Evolutionary conservation across 2,329 filamentous ascomycete genomes (phyloP).

Genomic region (Thelonectria olida): DNA sequence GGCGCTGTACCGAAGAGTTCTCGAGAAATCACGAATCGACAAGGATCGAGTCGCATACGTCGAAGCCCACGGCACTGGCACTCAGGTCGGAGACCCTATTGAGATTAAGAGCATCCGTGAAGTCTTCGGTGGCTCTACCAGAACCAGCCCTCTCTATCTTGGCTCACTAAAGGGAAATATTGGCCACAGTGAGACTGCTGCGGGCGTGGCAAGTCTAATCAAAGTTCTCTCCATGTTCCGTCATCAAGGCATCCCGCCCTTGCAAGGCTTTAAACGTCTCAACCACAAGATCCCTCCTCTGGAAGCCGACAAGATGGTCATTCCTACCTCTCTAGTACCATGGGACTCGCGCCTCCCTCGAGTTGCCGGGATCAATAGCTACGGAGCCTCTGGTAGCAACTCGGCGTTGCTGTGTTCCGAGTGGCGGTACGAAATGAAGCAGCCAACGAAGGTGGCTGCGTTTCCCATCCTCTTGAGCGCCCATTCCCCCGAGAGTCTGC

Average conservation of each 20-base stretch:
- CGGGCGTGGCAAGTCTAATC: conserved; percentile 42
- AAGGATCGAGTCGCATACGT: conserved; percentile 43
- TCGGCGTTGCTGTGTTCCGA: conserved; percentile 39
- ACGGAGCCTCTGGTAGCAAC: conserved; percentile 49
- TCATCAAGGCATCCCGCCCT: conserved; percentile 34
- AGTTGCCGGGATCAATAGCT: conserved; percentile 46
- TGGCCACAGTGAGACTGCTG: conserved; percentile 40
- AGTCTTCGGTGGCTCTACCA: conserved; percentile 20
- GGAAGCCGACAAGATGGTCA: conserved; percentile 21
- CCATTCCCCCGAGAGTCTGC: conserved; percentile 15
- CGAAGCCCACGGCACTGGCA: conserved; percentile 60
- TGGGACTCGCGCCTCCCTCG: conserved; percentile 31
- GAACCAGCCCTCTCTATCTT: conserved; percentile 26
- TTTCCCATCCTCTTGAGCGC: conserved; percentile 26
- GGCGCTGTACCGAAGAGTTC: conserved; percentile 73
- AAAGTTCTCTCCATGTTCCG: conserved; percentile 47
- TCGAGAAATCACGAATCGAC: conserved; percentile 53
- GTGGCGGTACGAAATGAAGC: background rate
- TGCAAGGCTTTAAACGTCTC: conserved; percentile 35
- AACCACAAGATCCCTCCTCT: conserved; percentile 41
- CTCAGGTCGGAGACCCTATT: conserved; percentile 55
- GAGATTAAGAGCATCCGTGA: conserved; percentile 43
- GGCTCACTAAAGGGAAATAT: conserved; percentile 46
- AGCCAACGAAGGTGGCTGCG: background rate
- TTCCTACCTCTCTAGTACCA: conserved; percentile 2